A percentile compares a stretch with the other conserved stretches of the same genome.
phyloP scores from a whole-genome alignment of 75 land plant genomes.

The Pseudotsuga menziesii region DNA sequence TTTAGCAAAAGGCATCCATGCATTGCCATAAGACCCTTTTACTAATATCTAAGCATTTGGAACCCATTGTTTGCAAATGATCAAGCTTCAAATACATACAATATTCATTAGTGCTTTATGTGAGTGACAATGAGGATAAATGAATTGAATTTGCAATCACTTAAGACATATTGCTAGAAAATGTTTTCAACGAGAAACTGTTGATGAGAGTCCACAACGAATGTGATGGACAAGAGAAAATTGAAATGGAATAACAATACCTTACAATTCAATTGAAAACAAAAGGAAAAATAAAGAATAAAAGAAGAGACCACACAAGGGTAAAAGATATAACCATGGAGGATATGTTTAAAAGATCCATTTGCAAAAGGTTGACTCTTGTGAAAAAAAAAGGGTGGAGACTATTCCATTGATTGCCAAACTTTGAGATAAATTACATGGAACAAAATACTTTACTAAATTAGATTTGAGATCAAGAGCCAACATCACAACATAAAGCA shows the following conservation, averaged over 20 bases:
- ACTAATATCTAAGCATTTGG: background rate
- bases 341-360: too few species aligned
- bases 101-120: background rate
- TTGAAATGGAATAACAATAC: background rate
- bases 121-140: background rate
- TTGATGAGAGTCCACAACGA: background rate
- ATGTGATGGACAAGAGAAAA: background rate
- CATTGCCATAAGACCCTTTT: too few species aligned
- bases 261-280: background rate
- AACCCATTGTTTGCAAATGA: background rate
- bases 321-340: too few species aligned
- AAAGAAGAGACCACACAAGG: too few species aligned
- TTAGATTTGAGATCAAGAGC: too few species aligned
- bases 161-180: background rate
- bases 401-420: too few species aligned
- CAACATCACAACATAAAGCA: background rate
- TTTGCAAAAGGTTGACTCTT: too few species aligned
- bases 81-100: background rate
- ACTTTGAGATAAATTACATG: too few species aligned
- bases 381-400: too few species aligned
- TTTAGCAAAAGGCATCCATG: too few species aligned
- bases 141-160: background rate
- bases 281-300: too few species aligned
- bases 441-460: too few species aligned
- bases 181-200: background rate